Base-by-base conservation (phyloP, 169 alveolate genomes). In the Cryptosporidium canis region DNA sequence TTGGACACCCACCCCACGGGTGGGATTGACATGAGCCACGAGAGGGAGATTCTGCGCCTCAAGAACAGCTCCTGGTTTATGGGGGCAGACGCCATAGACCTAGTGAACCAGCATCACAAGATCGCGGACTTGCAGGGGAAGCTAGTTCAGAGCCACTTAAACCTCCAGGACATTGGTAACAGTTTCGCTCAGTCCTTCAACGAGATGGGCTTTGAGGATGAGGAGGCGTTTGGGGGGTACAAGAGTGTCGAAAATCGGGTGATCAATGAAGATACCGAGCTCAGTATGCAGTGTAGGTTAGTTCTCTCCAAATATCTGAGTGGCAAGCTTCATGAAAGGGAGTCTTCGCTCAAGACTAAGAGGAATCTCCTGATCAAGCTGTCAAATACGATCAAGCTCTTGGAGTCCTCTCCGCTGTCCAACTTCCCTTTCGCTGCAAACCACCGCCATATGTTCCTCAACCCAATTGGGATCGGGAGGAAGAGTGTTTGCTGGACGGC, bases 51-150 rank as follows among this genome's bases (percentile, higher is more conserved):
- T 29, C 14, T 61, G 14, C 47, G 31, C 33, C 5, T 68, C 16
- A 12, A 29, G 44, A 55, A 63, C 18, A 53, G 14, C 18, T 77
- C 87, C 14, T 77, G 87, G 87, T 77, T 37, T 39, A 77, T 77
- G 87, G 87, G 87, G 4, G 27, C 44, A 12, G 72, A 77, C 41
- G 87, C 87, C 2, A 55, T 77, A 64, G 87, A 77, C 24, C 5
- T 77, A 18, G 87, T 55, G 8, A 77, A 31, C 27, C 65, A 77
- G 21, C 72, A 61, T 16, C 87, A 77, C 27, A 58, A 77, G 18
- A 77, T 77, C 33, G 87, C 87, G 9, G 87, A 77, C n/a, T 63
- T 77, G 16, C 77, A 77, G 37, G 72, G 71, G 29, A 77, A 55
- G 47, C 39, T 77, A 37, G 33, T 77, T 11, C 66, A 21, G 33